phyloP scores from a whole-genome alignment of 495 filamentous ascomycete species.

The Hamigera avellanea region DNA sequence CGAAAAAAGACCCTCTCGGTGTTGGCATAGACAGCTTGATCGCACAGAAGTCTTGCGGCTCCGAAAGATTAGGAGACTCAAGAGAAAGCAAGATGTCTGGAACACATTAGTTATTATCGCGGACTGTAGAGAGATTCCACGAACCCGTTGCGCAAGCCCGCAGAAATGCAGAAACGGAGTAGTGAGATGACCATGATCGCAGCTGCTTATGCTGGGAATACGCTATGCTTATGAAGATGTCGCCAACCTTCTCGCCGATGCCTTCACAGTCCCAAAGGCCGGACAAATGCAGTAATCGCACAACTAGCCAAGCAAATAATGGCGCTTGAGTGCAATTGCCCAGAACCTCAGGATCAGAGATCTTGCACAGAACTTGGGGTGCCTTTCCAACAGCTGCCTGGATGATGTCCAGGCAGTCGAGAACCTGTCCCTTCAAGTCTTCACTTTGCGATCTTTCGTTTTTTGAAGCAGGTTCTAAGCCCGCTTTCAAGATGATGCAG shows the following conservation, averaged over 20 bases:
- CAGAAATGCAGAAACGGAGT: slow-evolving; percentile 21
- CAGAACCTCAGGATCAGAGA: slow-evolving; percentile 24
- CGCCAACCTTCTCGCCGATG: slow-evolving; percentile 18
- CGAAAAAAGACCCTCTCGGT: slow-evolving; percentile 15
- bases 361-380: slow-evolving; percentile 54
- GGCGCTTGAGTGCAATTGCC: slow-evolving; percentile 45
- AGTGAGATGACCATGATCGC: slow-evolving; percentile 16
- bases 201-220: slow-evolving; percentile 23
- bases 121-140: slow-evolving; percentile 6
- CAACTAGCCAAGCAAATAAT: slow-evolving; percentile 64
- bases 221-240: slow-evolving; percentile 22
- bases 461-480: slow-evolving; percentile 51
- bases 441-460: slow-evolving; percentile 45
- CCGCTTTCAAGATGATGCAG: slow-evolving; percentile 69
- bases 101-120: not conserved
- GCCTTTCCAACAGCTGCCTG: slow-evolving; percentile 59
- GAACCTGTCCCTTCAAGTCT: slow-evolving; percentile 43
- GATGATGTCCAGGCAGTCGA: slow-evolving; percentile 62
- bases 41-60: slow-evolving; percentile 1
- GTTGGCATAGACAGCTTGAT: slow-evolving; percentile 15
- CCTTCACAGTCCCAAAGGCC: slow-evolving; percentile 12
- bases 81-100: slow-evolving; percentile 27
- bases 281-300: slow-evolving; percentile 25
- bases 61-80: slow-evolving; percentile 10
- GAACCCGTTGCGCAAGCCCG: slow-evolving; percentile 26